These are phyloP conservation scores for Gymnopilus junonius DNA, from an alignment of 768 basidiomycete species.

Conservation along the genomic window DNA sequence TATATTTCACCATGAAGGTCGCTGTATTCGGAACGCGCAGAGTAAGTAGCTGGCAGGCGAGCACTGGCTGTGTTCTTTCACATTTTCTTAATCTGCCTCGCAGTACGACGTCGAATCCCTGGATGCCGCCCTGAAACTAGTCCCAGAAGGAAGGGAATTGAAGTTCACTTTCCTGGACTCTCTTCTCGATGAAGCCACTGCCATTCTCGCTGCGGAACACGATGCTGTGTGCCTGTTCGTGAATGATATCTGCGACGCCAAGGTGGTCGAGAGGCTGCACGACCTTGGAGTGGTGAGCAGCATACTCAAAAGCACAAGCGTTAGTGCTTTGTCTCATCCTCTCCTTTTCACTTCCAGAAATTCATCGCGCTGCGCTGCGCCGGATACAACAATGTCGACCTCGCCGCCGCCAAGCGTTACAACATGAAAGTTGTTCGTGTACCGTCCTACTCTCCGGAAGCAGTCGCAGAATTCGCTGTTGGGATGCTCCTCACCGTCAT, in stretches of 20 bases:
- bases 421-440: slow-evolving; percentile 45
- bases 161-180: slow-evolving; percentile 43
- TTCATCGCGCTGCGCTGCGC: slow-evolving; percentile 45
- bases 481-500: slow-evolving; percentile 51
- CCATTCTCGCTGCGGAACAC: slow-evolving; percentile 38
- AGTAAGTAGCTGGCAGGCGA: no score
- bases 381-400: slow-evolving; percentile 48
- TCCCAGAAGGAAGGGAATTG: slow-evolving; percentile 29
- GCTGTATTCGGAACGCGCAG: slow-evolving; percentile 46
- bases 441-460: slow-evolving; percentile 48
- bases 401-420: slow-evolving; percentile 30
- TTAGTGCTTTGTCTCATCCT: neutral
- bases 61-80: no score
- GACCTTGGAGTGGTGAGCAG: slow-evolving; percentile 39
- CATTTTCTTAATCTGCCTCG: neutral
- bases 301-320: neutral
- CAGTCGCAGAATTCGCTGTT: slow-evolving; percentile 48
- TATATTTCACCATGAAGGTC: slow-evolving; percentile 38
- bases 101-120: slow-evolving; percentile 44
- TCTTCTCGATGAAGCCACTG: slow-evolving; percentile 39
- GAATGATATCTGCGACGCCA: slow-evolving; percentile 43
- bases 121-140: slow-evolving; percentile 18
- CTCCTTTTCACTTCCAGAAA: slow-evolving; percentile 31
- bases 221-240: slow-evolving; percentile 48
- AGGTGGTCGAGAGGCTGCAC: slow-evolving; percentile 35